phyloP scores from a whole-genome alignment of 768 basidiomycete genomes.

The Leccinum fibrillosum region DNA sequence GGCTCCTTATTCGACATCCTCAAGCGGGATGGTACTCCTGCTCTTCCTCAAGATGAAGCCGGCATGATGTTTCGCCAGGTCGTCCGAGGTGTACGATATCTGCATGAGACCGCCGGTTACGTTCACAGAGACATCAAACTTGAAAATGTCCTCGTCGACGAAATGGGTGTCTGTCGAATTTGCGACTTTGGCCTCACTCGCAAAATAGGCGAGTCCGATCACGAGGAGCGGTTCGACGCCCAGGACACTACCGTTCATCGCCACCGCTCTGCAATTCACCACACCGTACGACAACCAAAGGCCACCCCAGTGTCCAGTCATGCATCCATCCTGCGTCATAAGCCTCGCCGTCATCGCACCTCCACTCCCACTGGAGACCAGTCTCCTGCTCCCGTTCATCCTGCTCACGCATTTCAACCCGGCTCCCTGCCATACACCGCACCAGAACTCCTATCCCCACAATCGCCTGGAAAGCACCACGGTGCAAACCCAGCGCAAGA shows the following conservation, averaged over 20 bases:
- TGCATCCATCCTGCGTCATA: conserved; percentile 24
- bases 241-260: conserved; percentile 13
- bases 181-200: conserved; percentile 82
- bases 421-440: conserved; percentile 91
- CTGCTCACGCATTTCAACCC: conserved; percentile 51
- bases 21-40: conserved; percentile 63
- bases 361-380: conserved; percentile 40
- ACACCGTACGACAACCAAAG: conserved; percentile 26
- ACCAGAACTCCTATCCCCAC: conserved; percentile 78
- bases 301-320: conserved; percentile 12
- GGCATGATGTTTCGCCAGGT: conserved; percentile 87
- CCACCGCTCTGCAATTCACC: conserved; percentile 27
- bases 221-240: conserved; percentile 28
- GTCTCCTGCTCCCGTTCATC: conserved; percentile 29
- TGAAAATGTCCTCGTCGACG: conserved; percentile 93
- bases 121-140: conserved; percentile 96
- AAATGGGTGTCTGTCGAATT: conserved; percentile 82
- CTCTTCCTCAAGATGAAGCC: conserved; percentile 71
- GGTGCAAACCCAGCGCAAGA: conserved; percentile 72
- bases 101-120: conserved; percentile 72
- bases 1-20: conserved; percentile 85
- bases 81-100: conserved; percentile 75
- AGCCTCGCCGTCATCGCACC: conserved; percentile 47
- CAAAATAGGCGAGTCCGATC: conserved; percentile 51
- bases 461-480: conserved; percentile 35